Conservation (phyloP, 495 filamentous ascomycete genomes). For the Amorphotheca resinae region DNA sequence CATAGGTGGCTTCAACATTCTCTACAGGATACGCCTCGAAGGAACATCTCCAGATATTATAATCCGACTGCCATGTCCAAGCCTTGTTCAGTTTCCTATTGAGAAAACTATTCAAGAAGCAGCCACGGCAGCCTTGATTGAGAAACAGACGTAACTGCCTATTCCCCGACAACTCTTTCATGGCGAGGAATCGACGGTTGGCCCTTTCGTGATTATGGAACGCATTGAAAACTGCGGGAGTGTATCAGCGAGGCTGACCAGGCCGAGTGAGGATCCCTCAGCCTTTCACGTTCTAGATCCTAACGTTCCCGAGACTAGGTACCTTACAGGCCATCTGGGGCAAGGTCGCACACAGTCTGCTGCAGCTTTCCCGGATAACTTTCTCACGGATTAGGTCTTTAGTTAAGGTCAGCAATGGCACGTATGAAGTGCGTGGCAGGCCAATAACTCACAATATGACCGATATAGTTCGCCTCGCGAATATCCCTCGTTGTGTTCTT, state of each 20-base stretch:
- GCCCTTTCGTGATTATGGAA: conserved; percentile 37
- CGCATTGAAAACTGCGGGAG: conserved; percentile 26
- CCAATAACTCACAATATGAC: conserved; percentile 23
- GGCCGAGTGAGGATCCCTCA: conserved; percentile 13
- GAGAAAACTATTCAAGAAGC: conserved; percentile 31
- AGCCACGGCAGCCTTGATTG: conserved; percentile 30
- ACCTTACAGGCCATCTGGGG: conserved; percentile 24
- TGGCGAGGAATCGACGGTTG: conserved; percentile 21
- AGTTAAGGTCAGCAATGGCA: conserved; percentile 4
- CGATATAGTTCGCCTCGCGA: conserved; percentile 16
- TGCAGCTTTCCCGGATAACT: conserved; percentile 23
- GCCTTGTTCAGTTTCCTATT: conserved; percentile 19
- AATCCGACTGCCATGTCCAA: conserved; percentile 5
- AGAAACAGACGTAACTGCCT: conserved; percentile 28
- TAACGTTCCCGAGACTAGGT: conserved; percentile 18
- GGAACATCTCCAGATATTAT: conserved; percentile 4
- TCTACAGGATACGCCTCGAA: conserved; percentile 17
- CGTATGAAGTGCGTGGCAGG: conserved; percentile 13
- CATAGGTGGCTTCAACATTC: conserved; percentile 20
- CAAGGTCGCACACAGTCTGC: conserved; percentile 24
- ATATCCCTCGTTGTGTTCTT: conserved; percentile 16
- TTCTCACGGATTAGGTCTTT: conserved; percentile 29
- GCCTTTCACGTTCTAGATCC: conserved; percentile 23
- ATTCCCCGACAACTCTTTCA: conserved; percentile 26
- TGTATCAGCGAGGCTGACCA: conserved; percentile 23